These are phyloP conservation scores for Dictyostelium discoideum DNA, from an alignment of 78 protist species.

Conservation along the genomic window DNA sequence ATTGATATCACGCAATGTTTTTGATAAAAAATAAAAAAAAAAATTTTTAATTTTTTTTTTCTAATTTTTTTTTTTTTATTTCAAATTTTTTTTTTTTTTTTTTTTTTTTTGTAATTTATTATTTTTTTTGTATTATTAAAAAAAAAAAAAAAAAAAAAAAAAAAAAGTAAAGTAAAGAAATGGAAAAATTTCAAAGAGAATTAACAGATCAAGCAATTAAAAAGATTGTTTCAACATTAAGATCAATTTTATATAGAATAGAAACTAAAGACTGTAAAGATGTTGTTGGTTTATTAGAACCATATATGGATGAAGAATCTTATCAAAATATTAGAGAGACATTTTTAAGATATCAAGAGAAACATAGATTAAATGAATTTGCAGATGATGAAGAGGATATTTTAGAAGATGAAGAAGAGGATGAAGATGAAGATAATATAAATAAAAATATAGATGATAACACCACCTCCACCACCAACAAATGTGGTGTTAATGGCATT, in stretches of 20 bases:
- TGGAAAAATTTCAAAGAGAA: constrained; percentile 4
- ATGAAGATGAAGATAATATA: constrained; percentile 20
- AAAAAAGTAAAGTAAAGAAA: background rate
- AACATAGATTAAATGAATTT: background rate
- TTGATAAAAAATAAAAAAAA: too few relatives aligned
- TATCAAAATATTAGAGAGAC: constrained; percentile 8
- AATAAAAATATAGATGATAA: background rate
- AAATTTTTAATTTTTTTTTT: too few relatives aligned
- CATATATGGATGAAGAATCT: constrained; percentile 38
- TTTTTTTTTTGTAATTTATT: background rate
- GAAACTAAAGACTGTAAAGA: constrained; percentile 29
- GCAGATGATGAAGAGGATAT: constrained; percentile 11
- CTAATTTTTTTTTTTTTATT: background rate
- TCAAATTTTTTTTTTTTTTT: background rate
- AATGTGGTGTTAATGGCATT: background rate
- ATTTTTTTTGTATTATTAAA: background rate
- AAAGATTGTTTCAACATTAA: background rate
- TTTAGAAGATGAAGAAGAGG: constrained; percentile 15
- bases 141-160: background rate
- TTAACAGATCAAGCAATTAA: background rate
- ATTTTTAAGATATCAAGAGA: constrained; percentile 9
- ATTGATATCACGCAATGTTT: too few relatives aligned
- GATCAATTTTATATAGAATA: constrained; percentile 11
- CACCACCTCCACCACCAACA: background rate
- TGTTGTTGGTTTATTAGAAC: constrained; percentile 40